Evolutionary conservation across 345 rosid genomes (phyloP).

Genomic region (Gossypium herbaceum): DNA sequence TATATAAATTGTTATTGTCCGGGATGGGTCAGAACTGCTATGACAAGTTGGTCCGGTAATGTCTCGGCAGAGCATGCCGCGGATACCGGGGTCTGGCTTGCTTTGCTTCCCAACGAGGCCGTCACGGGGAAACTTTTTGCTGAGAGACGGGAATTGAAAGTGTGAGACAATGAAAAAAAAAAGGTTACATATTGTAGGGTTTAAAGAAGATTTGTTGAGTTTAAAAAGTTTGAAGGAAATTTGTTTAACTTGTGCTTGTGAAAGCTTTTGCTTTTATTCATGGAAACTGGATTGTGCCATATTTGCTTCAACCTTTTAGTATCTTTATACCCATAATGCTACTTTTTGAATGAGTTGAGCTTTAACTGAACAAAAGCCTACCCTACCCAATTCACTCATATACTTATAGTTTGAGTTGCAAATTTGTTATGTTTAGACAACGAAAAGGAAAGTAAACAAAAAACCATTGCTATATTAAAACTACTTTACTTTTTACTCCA

Average conservation of each 20-base stretch:
- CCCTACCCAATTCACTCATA: too few relatives aligned
- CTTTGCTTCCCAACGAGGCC: constrained; percentile 72
- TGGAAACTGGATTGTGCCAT: too few relatives aligned
- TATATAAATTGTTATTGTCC: constrained; percentile 88
- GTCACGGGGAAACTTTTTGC: constrained; percentile 84
- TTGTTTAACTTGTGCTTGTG: neutral
- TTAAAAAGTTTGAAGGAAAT: neutral
- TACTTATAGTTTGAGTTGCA: too few relatives aligned
- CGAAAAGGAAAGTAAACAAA: too few relatives aligned
- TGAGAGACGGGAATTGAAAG: constrained; percentile 80
- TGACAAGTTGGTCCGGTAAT: constrained; percentile 96
- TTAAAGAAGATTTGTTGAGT: neutral
- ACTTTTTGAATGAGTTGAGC: too few relatives aligned
- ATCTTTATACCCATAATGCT: too few relatives aligned
- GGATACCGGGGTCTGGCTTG: constrained; percentile 93
- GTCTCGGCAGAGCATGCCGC: constrained; percentile 75
- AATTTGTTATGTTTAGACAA: too few relatives aligned
- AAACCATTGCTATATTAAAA: too few relatives aligned
- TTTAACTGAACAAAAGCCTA: too few relatives aligned
- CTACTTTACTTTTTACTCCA: too few relatives aligned
- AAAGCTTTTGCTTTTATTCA: too few relatives aligned
- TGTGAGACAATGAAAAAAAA: constrained; percentile 25
- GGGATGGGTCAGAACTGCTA: constrained; percentile 96
- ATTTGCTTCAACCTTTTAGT: too few relatives aligned
- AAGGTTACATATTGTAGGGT: neutral